Base-by-base conservation (phyloP, 2,329 filamentous ascomycete genomes). In the Stachybotrys chlorohalonatus region DNA sequence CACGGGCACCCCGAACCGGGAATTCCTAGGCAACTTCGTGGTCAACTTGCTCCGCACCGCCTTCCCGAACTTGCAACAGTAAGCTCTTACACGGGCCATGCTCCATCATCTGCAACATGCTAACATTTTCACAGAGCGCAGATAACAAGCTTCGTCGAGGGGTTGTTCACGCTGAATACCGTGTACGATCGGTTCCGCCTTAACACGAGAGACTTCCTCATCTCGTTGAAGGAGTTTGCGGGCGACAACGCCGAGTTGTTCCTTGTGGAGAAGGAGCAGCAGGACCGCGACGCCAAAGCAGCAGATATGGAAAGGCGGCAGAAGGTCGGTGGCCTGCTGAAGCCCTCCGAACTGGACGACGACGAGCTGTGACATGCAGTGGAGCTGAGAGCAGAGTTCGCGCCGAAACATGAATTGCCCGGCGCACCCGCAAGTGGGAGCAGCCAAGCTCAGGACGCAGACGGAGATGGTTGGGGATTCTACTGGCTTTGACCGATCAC, bases 181-280 rank as follows among this genome's bases (percentile, higher is more conserved):
- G 89, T 95, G 66, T 85, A 95, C 60, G 89, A 90, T 68, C 91
- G 91, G 70, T 99, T 99, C 85, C 95, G 96, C 70, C 84, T 96
- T 54, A 91, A 95, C 65, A 78, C 99, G 53, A 90, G 94, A 61
- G 94, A 99, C 73, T 99, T 99, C 82, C 76, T 99, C 62, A 95
- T 99, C 64, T 95, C 92, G 24, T 79, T 99, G 62, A 96, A 96
- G 75, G 95, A 99, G 73, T 99, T 97, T 59, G 86, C 90, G 1
- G 94, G 90, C 53, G 94, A 99, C 73, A 96, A 97, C 64, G 84
- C 93, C 1, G 94, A 99, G 67, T 80, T 99, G 9, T 99, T 88
- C 72, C 85, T 89, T 5, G 92, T 96, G 56, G 94, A 99, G 71
- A 91, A 95, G 71, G 94, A 99, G 72, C 88, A 95, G 70, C 90